These are phyloP conservation scores for Pezicula carpinea DNA, from an alignment of 2,329 filamentous ascomycete species.

Conservation along the genomic window DNA sequence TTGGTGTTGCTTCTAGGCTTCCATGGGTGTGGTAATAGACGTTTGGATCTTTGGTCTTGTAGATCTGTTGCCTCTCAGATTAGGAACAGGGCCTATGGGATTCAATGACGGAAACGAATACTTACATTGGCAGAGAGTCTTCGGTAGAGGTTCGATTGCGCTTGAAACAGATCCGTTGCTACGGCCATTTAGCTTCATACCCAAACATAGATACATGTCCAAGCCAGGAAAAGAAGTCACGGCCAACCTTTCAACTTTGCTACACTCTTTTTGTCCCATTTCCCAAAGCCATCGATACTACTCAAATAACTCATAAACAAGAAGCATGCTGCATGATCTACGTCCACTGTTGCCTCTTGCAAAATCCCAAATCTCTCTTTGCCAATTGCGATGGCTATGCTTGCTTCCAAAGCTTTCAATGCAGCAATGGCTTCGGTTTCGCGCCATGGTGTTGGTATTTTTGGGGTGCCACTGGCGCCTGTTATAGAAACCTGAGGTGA, in stretches of 20 bases:
- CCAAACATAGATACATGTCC: too few species aligned
- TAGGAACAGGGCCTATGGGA: too few species aligned
- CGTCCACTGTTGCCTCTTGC: slow-evolving; percentile 40
- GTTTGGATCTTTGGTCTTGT: slow-evolving; percentile 56
- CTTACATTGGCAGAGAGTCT: slow-evolving; percentile 56
- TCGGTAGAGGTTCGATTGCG: slow-evolving; percentile 65
- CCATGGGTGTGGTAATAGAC: slow-evolving; percentile 70
- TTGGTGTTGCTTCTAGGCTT: slow-evolving; percentile 62
- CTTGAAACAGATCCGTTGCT: slow-evolving; percentile 68
- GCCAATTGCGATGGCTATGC: not conserved
- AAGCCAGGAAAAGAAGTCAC: too few species aligned
- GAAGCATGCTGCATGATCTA: slow-evolving; percentile 46
- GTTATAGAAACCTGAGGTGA: too few species aligned
- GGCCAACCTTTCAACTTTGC: slow-evolving; percentile 22
- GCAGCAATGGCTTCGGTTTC: slow-evolving; percentile 1
- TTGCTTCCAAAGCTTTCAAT: not conserved
- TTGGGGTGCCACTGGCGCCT: not conserved
- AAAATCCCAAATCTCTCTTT: not conserved
- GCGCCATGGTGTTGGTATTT: not conserved
- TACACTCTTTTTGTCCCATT: slow-evolving; percentile 38
- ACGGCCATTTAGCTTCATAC: slow-evolving; percentile 32
- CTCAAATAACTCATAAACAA: slow-evolving; percentile 50
- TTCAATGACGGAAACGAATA: slow-evolving; percentile 34
- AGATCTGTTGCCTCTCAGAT: slow-evolving; percentile 34
- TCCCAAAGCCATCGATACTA: slow-evolving; percentile 44